phyloP scores from a whole-genome alignment of 192 early-diverging fungal genomes.

The Funneliformis geosporum region DNA sequence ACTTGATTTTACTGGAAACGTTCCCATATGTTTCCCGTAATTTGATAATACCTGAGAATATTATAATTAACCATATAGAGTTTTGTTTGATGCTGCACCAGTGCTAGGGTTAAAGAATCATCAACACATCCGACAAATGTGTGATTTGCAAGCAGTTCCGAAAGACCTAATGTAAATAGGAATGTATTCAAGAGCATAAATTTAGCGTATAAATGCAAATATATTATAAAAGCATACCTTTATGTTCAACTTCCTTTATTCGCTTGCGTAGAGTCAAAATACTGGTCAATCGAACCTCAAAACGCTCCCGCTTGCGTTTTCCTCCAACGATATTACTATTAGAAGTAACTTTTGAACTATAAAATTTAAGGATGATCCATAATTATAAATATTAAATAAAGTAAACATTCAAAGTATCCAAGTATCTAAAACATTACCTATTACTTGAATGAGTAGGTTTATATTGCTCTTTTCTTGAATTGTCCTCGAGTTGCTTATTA shows the following conservation, averaged over 20 bases:
- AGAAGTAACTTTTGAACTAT: neutral
- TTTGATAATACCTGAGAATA: conserved; percentile 58
- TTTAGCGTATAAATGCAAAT: neutral
- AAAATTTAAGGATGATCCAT: too few species aligned
- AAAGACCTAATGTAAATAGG: conserved; percentile 53
- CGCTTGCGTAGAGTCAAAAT: conserved; percentile 76
- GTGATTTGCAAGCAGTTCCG: conserved; percentile 77
- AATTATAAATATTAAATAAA: too few species aligned
- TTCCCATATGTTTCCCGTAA: too few species aligned
- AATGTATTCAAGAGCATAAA: neutral
- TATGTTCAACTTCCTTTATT: conserved; percentile 60
- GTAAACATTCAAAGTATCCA: too few species aligned
- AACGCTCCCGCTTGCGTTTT: conserved; percentile 41
- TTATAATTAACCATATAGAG: conserved; percentile 85
- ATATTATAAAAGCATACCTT: conserved; percentile 40
- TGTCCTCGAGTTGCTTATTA: neutral
- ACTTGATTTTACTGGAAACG: too few species aligned
- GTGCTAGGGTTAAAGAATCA: conserved; percentile 60
- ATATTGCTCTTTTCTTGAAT: neutral
- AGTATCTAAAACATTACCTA: conserved; percentile 4
- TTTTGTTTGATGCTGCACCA: conserved; percentile 85
- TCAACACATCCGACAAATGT: conserved; percentile 90
- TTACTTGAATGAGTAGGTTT: too few species aligned
- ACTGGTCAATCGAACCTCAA: conserved; percentile 83
- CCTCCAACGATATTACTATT: conserved; percentile 4